Percentiles rank a stretch among this genome's conserved stretches.
phyloP scores from a whole-genome alignment of 2,329 filamentous ascomycete genomes.

The Calonectria pteridis region DNA sequence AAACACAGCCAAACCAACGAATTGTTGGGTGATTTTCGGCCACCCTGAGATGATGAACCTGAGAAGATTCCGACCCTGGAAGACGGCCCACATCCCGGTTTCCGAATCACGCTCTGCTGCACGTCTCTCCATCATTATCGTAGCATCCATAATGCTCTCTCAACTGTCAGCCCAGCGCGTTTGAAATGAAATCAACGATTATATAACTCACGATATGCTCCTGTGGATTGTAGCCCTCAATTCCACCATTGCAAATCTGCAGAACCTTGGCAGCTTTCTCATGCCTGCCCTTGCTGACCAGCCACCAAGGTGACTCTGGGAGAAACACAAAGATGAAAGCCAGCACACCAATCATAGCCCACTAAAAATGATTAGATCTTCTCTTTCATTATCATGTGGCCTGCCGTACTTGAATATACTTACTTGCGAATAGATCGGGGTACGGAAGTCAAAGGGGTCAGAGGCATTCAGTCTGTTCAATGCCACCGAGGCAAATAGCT shows the following conservation, averaged over 20 bases:
- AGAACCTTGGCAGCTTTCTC: slow-evolving; percentile 27
- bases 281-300: slow-evolving; percentile 23
- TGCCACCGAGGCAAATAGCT: slow-evolving; percentile 31
- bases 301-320: slow-evolving; percentile 32
- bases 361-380: not conserved
- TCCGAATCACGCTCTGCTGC: slow-evolving; percentile 19
- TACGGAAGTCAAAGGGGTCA: slow-evolving; percentile 26
- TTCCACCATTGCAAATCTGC: slow-evolving; percentile 14
- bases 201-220: slow-evolving; percentile 23
- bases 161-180: not conserved
- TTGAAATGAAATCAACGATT: fast-evolving
- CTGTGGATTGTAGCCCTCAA: slow-evolving; percentile 29
- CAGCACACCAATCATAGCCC: slow-evolving; percentile 27
- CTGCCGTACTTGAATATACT: not conserved
- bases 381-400: not conserved
- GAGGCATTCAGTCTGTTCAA: slow-evolving; percentile 27
- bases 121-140: slow-evolving; percentile 25
- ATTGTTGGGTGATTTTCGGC: slow-evolving; percentile 32
- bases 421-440: slow-evolving; percentile 31
- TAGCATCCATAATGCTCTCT: slow-evolving; percentile 28
- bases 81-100: slow-evolving; percentile 24
- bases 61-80: slow-evolving; percentile 29
- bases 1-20: slow-evolving; percentile 31
- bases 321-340: slow-evolving; percentile 25
- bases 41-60: slow-evolving; percentile 28